A percentile compares a stretch with the other conserved stretches of the same genome.
Evolutionary conservation across 1,284 basidiomycete species (phyloP).

Genomic region (Schizopora paradoxa): DNA sequence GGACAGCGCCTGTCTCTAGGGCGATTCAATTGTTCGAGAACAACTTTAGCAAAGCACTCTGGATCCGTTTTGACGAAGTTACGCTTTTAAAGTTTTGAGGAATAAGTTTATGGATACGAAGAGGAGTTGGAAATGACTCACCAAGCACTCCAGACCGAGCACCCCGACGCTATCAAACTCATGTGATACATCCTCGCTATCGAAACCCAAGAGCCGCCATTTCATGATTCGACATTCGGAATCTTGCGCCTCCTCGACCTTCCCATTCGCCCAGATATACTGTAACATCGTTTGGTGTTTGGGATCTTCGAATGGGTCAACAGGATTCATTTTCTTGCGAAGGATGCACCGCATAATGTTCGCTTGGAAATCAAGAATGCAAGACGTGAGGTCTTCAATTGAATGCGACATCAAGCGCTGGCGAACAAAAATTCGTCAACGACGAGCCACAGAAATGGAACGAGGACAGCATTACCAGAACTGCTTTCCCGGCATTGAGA

Average conservation of each 20-base stretch:
- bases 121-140: constrained; percentile 30
- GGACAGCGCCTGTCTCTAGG: constrained; percentile 78
- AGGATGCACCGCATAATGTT: constrained; percentile 81
- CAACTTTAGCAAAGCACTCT: constrained; percentile 80
- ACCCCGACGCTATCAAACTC: constrained; percentile 85
- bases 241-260: constrained; percentile 48
- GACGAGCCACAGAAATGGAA: background rate
- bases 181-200: constrained; percentile 70
- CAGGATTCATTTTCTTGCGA: constrained; percentile 71
- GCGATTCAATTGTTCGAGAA: constrained; percentile 81
- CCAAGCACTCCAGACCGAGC: constrained; percentile 82
- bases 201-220: constrained; percentile 80
- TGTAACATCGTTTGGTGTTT: constrained; percentile 59
- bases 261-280: constrained; percentile 68
- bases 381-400: constrained; percentile 80
- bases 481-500: constrained; percentile 77
- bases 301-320: constrained; percentile 63
- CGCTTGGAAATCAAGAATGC: constrained; percentile 89
- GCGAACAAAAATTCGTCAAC: constrained; percentile 14
- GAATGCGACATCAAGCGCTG: constrained; percentile 86
- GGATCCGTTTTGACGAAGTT: constrained; percentile 69
- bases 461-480: constrained; percentile 56
- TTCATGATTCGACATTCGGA: constrained; percentile 45
- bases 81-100: constrained; percentile 36
- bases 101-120: no score